Conservation (phyloP, 2,329 filamentous ascomycete genomes). For the Aureobasidium sp. region DNA sequence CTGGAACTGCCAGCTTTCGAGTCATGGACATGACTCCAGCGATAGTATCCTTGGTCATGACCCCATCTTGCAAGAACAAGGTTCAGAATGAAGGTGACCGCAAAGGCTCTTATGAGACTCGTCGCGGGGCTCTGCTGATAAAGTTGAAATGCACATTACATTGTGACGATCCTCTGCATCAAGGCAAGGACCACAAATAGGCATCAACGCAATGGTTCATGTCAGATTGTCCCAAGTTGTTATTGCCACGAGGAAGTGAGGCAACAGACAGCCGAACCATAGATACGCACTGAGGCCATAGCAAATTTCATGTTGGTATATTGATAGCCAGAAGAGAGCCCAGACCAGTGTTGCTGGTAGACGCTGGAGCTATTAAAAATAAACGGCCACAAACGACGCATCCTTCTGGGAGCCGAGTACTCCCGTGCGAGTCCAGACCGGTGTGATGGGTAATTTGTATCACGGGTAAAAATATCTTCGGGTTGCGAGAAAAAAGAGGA, state of each 20-base stretch:
- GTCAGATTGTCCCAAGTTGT: neutral
- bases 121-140: neutral
- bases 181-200: neutral
- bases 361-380: conserved; percentile 10
- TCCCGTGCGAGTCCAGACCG: neutral
- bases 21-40: neutral
- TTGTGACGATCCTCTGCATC: no score
- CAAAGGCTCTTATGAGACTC: neutral
- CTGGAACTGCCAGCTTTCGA: neutral
- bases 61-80: neutral
- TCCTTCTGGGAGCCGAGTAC: neutral
- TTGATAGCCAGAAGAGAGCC: neutral
- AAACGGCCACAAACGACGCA: neutral
- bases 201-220: neutral
- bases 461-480: neutral
- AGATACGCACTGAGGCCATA: neutral
- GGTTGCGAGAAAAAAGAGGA: neutral
- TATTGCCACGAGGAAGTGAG: neutral
- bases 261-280: neutral
- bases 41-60: neutral
- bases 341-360: neutral
- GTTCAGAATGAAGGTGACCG: no score
- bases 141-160: neutral
- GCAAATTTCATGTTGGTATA: neutral
- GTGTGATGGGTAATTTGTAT: neutral